phyloP scores from a whole-genome alignment of 108 stramenopile species.

The Aurantiochytrium sp. region DNA sequence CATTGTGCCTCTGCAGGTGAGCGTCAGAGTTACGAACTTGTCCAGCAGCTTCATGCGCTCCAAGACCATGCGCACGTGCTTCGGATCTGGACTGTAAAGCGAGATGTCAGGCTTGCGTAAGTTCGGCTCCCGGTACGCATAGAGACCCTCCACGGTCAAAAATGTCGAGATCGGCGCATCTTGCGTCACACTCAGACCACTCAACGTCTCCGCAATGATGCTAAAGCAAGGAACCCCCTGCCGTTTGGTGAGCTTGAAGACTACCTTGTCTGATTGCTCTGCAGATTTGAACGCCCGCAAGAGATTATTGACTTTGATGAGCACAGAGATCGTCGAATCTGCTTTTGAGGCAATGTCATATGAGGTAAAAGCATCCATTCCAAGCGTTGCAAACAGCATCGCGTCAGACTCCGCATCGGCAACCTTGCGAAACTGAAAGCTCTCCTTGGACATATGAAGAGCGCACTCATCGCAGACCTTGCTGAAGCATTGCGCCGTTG shows the following conservation, averaged over 20 bases:
- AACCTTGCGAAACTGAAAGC: background rate
- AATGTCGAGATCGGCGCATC: background rate
- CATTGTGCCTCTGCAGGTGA: background rate
- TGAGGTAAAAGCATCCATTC: background rate
- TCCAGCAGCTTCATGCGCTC: background rate
- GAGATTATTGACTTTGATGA: background rate
- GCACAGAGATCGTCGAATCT: background rate
- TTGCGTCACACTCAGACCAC: background rate
- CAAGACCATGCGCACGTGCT: background rate
- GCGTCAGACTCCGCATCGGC: background rate
- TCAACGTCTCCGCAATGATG: background rate
- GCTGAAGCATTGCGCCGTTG: background rate
- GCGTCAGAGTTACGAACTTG: background rate
- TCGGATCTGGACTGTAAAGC: background rate
- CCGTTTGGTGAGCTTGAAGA: background rate
- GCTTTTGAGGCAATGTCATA: background rate
- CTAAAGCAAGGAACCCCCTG: background rate
- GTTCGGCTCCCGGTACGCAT: background rate
- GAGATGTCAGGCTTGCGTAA: background rate
- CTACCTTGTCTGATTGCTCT: background rate
- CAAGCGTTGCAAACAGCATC: background rate
- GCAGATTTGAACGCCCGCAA: background rate
- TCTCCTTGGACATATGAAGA: background rate
- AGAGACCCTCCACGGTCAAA: background rate
- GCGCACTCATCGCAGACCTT: constrained; percentile 14